These are phyloP conservation scores for Cenchrus purpureus DNA, from an alignment of 176 grass and related monocot genomes.

Conservation along the genomic window DNA sequence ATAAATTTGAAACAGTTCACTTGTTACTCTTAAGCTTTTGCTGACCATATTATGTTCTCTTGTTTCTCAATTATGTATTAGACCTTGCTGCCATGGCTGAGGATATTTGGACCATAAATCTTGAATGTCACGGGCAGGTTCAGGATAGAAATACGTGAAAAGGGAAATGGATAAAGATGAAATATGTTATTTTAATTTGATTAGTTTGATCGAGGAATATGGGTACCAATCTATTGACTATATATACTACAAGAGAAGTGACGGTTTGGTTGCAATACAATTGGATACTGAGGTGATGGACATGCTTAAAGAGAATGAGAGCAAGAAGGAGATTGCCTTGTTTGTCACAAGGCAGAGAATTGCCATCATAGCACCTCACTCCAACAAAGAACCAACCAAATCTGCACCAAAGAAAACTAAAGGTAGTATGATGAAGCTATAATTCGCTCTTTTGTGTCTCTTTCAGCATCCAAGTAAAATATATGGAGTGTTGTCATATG, in stretches of 20 bases:
- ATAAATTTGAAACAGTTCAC: too few species aligned
- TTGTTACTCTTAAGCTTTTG: too few species aligned
- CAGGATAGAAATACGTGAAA: neutral
- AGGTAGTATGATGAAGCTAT: neutral
- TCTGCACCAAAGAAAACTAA: neutral
- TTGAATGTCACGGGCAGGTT: neutral
- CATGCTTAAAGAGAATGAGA: slow-evolving; percentile 19
- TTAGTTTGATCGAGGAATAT: too few species aligned
- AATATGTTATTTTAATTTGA: too few species aligned
- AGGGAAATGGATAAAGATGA: too few species aligned
- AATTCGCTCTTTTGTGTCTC: too few species aligned
- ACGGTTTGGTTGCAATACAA: neutral
- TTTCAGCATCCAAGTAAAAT: too few species aligned
- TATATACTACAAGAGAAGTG: neutral
- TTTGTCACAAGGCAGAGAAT: neutral
- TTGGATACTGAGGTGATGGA: neutral
- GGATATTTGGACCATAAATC: neutral
- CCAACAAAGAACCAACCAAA: slow-evolving; percentile 14
- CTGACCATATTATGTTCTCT: too few species aligned
- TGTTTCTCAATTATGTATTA: too few species aligned
- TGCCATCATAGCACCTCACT: neutral
- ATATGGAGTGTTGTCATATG: too few species aligned
- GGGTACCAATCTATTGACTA: neutral
- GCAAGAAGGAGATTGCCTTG: neutral
- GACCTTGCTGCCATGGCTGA: neutral